These are phyloP conservation scores for Adansonia digitata DNA, from an alignment of 345 rosid species.

Conservation along the genomic window DNA sequence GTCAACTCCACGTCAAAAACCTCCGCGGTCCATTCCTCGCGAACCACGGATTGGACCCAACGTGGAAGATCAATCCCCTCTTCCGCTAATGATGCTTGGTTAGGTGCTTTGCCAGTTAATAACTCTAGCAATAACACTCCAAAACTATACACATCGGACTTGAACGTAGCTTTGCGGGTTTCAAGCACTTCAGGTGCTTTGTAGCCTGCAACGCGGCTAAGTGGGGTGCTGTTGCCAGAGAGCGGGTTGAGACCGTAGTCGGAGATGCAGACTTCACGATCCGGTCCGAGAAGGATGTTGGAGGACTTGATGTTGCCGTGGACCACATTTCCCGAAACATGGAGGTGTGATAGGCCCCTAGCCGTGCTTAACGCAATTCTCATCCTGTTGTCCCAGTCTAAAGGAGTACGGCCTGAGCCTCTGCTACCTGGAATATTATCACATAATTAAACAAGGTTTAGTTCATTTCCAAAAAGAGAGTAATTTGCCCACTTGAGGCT, in stretches of 20 bases:
- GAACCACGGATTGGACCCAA: constrained; percentile 93
- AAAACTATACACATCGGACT: constrained; percentile 93
- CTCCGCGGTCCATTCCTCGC: constrained; percentile 99
- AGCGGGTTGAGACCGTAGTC: constrained; percentile 83
- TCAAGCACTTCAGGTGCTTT: constrained; percentile 85
- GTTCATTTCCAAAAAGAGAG: neutral
- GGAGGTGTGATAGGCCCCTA: constrained; percentile 72
- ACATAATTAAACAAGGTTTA: neutral
- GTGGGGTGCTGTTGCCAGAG: constrained; percentile 50
- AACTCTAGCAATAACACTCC: constrained; percentile 83
- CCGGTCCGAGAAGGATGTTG: constrained; percentile 67
- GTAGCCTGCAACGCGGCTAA: constrained; percentile 77
- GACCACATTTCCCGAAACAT: constrained; percentile 51
- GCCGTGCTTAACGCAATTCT: constrained; percentile 68
- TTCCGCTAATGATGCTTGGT: constrained; percentile 87
- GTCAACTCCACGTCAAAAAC: constrained; percentile 89
- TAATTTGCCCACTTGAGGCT: neutral
- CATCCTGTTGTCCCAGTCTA: constrained; percentile 90
- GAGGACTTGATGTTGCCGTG: constrained; percentile 97
- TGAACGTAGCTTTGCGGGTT: constrained; percentile 64
- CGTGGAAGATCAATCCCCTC: constrained; percentile 94
- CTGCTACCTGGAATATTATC: constrained; percentile 56
- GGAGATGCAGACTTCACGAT: constrained; percentile 57
- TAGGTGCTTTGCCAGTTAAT: constrained; percentile 88
- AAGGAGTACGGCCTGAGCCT: constrained; percentile 83